Evolutionary conservation across 2,329 filamentous ascomycete genomes (phyloP).

Genomic region (Curvularia sp.): DNA sequence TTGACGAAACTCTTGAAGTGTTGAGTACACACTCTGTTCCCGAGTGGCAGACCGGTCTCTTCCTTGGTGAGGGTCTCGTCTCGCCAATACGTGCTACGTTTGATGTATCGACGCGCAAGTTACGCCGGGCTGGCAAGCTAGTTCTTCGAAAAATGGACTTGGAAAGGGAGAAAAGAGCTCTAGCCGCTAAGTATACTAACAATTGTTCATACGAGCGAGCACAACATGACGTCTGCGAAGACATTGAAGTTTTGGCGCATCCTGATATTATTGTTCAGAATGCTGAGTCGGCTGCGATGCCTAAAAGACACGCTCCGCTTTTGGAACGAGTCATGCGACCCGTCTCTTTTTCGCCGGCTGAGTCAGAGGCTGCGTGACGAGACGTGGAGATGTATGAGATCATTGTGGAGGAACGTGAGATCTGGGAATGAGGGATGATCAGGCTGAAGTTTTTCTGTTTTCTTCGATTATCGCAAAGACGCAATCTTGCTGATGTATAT

Average conservation of each 20-base stretch:
- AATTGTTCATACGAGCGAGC: background rate
- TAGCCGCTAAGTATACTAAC: background rate
- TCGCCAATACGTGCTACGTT: conserved; percentile 4
- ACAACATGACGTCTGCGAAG: background rate
- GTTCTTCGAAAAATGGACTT: conserved; percentile 2
- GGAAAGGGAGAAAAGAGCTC: background rate
- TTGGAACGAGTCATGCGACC: conserved; percentile 13
- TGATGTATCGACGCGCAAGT: conserved; percentile 10
- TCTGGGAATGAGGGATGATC: background rate
- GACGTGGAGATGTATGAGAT: conserved; percentile 9
- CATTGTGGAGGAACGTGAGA: conserved; percentile 7
- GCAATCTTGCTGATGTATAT: background rate
- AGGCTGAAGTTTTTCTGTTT: background rate
- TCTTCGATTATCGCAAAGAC: background rate
- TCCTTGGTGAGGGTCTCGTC: conserved; percentile 13
- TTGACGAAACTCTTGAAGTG: background rate
- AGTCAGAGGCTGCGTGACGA: background rate
- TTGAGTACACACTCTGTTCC: background rate
- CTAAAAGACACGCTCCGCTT: background rate
- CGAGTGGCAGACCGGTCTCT: conserved; percentile 7
- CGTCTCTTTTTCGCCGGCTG: conserved; percentile 7
- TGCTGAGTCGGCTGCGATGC: background rate
- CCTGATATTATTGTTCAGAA: background rate
- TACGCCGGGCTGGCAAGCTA: conserved; percentile 15
- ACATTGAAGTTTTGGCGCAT: background rate